Conservation (phyloP, 495 filamentous ascomycete genomes). For the Podospora tetraspora region DNA sequence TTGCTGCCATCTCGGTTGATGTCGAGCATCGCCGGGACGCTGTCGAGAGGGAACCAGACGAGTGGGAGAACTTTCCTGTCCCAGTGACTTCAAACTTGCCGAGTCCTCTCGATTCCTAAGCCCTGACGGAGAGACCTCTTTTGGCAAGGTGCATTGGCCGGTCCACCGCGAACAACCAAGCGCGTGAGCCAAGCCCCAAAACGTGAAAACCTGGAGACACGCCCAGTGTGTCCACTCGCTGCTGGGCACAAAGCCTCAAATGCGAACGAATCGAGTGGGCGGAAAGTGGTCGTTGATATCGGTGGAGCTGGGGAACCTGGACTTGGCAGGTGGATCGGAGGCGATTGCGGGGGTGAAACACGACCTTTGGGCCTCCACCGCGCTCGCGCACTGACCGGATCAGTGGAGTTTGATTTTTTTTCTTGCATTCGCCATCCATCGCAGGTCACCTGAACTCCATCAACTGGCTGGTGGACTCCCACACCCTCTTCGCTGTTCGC, state of each 20-base stretch:
- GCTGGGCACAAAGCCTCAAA: neutral
- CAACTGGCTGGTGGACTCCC: neutral
- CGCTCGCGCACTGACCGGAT: neutral
- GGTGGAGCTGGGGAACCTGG: neutral
- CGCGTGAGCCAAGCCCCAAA: neutral
- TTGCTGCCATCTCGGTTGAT: no score
- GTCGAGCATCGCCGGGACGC: no score
- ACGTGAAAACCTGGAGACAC: neutral
- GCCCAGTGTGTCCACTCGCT: neutral
- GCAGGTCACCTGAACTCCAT: neutral
- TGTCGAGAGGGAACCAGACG: no score
- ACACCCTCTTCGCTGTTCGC: conserved; percentile 1
- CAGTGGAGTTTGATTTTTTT: neutral
- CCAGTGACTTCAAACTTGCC: no score
- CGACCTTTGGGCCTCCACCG: neutral
- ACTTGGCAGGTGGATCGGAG: neutral
- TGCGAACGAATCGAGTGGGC: neutral
- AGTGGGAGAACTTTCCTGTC: no score
- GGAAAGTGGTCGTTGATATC: neutral
- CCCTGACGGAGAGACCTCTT: neutral
- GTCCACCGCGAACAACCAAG: neutral
- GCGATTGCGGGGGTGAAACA: neutral
- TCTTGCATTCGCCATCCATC: conserved; percentile 1
- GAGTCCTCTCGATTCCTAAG: neutral
- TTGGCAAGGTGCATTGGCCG: neutral